These are phyloP conservation scores for Hibiscus tridactylites DNA, from an alignment of 345 rosid species.

Conservation along the genomic window DNA sequence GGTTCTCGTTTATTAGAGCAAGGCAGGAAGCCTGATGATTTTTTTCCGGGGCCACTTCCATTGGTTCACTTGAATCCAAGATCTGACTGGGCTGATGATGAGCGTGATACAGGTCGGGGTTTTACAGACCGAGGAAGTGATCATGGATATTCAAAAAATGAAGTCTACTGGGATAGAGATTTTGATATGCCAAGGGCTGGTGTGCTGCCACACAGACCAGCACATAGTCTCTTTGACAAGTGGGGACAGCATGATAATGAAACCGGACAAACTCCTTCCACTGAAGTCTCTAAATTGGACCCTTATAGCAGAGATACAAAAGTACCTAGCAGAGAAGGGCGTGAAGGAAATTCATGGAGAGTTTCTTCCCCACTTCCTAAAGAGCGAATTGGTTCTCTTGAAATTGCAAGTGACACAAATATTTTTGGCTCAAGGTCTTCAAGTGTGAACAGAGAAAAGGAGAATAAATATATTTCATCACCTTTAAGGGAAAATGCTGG, in stretches of 20 bases:
- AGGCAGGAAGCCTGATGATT: slow-evolving; percentile 51
- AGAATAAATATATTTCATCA: slow-evolving; percentile 38
- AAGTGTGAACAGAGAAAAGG: slow-evolving; percentile 49
- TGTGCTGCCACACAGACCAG: slow-evolving; percentile 52
- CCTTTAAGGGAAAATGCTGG: slow-evolving; percentile 37
- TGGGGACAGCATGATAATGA: slow-evolving; percentile 59
- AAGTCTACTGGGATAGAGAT: slow-evolving; percentile 67
- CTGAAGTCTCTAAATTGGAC: slow-evolving; percentile 46
- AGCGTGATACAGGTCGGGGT: slow-evolving; percentile 82
- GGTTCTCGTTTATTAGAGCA: slow-evolving; percentile 38
- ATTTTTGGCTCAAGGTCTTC: slow-evolving; percentile 35
- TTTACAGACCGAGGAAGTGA: slow-evolving; percentile 57
- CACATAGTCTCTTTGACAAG: slow-evolving; percentile 41
- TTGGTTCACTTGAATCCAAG: slow-evolving; percentile 72
- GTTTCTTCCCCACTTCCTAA: slow-evolving; percentile 45
- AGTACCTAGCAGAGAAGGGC: slow-evolving; percentile 51
- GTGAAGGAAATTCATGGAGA: slow-evolving; percentile 60
- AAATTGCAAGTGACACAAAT: slow-evolving; percentile 39
- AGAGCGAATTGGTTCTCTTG: slow-evolving; percentile 32
- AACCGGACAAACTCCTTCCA: slow-evolving; percentile 46
- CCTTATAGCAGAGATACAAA: slow-evolving; percentile 36
- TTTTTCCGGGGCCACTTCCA: slow-evolving; percentile 63
- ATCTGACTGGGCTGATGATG: slow-evolving; percentile 99
- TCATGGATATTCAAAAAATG: slow-evolving; percentile 49
- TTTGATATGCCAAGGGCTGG: slow-evolving; percentile 63